Conservation (phyloP, 2,329 filamentous ascomycete species). For the Colletotrichum aenigma region DNA sequence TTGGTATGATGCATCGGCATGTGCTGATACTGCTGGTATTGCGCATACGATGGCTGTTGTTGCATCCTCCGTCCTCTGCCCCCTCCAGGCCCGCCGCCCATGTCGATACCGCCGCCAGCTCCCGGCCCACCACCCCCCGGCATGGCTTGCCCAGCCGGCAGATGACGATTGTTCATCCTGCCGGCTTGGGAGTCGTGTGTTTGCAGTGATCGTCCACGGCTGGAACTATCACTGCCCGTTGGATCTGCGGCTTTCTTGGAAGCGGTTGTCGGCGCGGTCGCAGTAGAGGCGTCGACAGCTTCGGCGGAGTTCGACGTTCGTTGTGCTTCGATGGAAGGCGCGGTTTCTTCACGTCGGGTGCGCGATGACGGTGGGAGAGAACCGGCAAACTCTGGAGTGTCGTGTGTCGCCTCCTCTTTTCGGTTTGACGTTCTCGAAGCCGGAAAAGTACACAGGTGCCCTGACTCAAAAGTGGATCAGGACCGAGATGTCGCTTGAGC, state of each 20-base stretch:
- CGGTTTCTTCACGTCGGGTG: not conserved
- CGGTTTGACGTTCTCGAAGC: not conserved
- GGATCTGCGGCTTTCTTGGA: slow-evolving; percentile 5
- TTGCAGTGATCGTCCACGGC: slow-evolving; percentile 25
- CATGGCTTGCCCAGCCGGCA: slow-evolving; percentile 76
- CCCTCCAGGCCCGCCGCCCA: slow-evolving; percentile 32
- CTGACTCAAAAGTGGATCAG: not conserved
- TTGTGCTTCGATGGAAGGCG: not conserved
- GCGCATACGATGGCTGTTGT: slow-evolving; percentile 39
- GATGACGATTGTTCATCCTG: slow-evolving; percentile 80
- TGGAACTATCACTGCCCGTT: slow-evolving; percentile 21
- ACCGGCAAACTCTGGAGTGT: not conserved
- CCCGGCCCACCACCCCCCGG: slow-evolving; percentile 42
- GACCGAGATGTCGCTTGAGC: not conserved
- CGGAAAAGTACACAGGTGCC: not conserved
- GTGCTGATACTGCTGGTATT: slow-evolving; percentile 27
- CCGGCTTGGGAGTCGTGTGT: slow-evolving; percentile 60
- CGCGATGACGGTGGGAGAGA: not conserved
- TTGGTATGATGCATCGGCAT: slow-evolving; percentile 48
- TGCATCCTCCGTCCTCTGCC: slow-evolving; percentile 41
- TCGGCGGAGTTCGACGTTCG: not conserved
- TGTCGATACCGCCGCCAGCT: slow-evolving; percentile 28
- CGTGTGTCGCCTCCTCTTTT: not conserved
- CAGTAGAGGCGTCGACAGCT: slow-evolving; percentile 13
- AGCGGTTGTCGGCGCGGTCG: slow-evolving; percentile 8